Evolutionary conservation across 179 eudicot species (phyloP), one percentile per base, ranked within the genome.

Genomic region (Silene noctiflora): DNA sequence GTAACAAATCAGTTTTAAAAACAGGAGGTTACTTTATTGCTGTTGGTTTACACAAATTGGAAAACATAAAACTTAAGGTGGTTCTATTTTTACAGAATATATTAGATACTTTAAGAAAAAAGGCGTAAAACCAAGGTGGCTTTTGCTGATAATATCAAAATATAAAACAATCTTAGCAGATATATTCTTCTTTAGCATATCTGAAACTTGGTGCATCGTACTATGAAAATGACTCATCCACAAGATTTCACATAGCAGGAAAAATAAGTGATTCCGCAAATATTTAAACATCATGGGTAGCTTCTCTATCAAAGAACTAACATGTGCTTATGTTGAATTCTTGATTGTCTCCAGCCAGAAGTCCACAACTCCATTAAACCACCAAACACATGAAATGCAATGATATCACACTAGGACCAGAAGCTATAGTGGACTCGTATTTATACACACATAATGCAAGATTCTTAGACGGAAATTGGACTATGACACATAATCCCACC

Each of bases 401-500:
- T 68, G 55, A 4, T 35, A 33, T 33, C 70, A 33, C 51, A 35
- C 20, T 6, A 27, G 8, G 27, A 10, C 42, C 74, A 31, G n/a
- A 10, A 21, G 73, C 61, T 48, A 13, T n/a, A 33, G 27, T 67
- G 59, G 21, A 13, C 2, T 48, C 17, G 20, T n/a, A 24, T 14
- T 22, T 19, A 24, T 24, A 22, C 16, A 71, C 63, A 27, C 39
- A 71, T 17, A 27, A 67, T 17, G 31, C 8, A 16, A 55, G 39
- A 51, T 24, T 71, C 62, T 27, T 6, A 29, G 44, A 55, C 25
- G 11, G 20, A 46, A 44, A 17, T 46, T 29, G 7, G 10, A 75
- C 44, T 53, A 58, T 12, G 44, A 33, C 62, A 55, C 24, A 59
- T 21, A 67, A 77, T 58, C 61, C 22, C 64, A 29, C n/a, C 31